Base-by-base conservation (phyloP, 805 yeast species). In the Kockiozyma suomiensis region DNA sequence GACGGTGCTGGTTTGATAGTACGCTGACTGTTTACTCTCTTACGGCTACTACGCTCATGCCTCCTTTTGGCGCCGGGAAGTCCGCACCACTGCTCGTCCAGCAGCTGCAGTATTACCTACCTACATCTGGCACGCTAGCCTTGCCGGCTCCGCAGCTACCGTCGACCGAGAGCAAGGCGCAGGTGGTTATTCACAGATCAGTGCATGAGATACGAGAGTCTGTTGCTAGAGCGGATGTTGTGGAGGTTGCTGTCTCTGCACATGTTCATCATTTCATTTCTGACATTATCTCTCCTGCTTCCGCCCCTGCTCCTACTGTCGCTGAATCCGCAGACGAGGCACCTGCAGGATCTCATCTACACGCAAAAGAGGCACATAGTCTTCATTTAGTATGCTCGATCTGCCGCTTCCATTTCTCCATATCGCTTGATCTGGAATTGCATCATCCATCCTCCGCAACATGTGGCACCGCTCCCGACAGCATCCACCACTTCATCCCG, bases 401-500 rank as follows among this genome's bases (percentile, higher is more conserved):
- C 15, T 62, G 66, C 43, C 52, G 65, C 28, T 56, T 50, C 37
- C 66, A 62, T 37, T 41, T 61, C 28, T 26, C 12, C 6, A 23
- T 62, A 21, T 23, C 28, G 12, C 30, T 55, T 19, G 55, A 53
- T 26, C 47, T 35, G 21, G 38, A 32, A 2, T 19, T 12, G 2
- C 41, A 32, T 47, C 38, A 25, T 35, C 35, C 15, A 4, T 25
- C 26, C 13, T 15, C 30, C 4, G 26, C 32, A 5, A 15, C 42
- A 1, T 55, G 60, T 30, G 56, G 55, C 15, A 21, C 54, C 26
- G 33, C 54, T 4, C 52, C 55, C 15, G 50, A 43, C 10, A 46
- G 35, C 26, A n/a, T 61, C 21, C 65, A 61, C 52, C 65, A 61
- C 50, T 54, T 61, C 26, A 33, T 61, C 3, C 64, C 58, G 21